Base-by-base conservation (phyloP, 495 filamentous ascomycete genomes). In the Aspergillus sclerotiicarbonarius region DNA sequence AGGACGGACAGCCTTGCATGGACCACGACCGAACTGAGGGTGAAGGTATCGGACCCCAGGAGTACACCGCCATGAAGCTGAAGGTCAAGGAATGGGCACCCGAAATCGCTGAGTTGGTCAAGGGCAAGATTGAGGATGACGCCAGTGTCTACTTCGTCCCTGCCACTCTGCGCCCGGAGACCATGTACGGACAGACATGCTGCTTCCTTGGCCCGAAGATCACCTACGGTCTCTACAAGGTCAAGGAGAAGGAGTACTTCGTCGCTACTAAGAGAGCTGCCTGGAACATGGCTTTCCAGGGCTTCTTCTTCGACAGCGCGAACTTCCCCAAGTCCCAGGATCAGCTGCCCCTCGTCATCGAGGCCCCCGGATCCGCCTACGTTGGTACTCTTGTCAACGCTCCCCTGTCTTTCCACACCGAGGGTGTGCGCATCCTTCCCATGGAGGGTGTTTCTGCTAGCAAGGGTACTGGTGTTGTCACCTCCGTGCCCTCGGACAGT, bases 1-100 rank as follows among this genome's bases (percentile, higher is more conserved):
- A 96, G 75, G 94, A 98, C 67, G 93, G 92, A 50, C 94, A 98
- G 69, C 90, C 94, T 13, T 98, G 94, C 76, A 90, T 98, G 87
- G 94, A 97, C 72, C 94, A 98, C 74, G 94, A 98, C 73, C 82
- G 94, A 60, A 89, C 87, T 53, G 86, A 91, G 57, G 94, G 94
- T 59, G 94, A 98, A 76, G 94, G 90, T 52, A 84, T 98, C 50
- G 85, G 83, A 35, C 89, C 90, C 15, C 93, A 97, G 68, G 90
- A 97, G 67, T 98, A 98, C 72, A 91, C 90, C 12, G 91, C 88
- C 19, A 74, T 98, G 68, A 97, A 96, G 75, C 79, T 96, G 46
- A 88, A 87, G 72, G 89, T 96, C 3, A 84, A 90, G 65, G 89
- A 98, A 71, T 98, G 91, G 91, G 78, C 88, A 2, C 81, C 89